Evolutionary conservation across 1,284 basidiomycete genomes (phyloP).

Genomic region (Athelia psychrophila): DNA sequence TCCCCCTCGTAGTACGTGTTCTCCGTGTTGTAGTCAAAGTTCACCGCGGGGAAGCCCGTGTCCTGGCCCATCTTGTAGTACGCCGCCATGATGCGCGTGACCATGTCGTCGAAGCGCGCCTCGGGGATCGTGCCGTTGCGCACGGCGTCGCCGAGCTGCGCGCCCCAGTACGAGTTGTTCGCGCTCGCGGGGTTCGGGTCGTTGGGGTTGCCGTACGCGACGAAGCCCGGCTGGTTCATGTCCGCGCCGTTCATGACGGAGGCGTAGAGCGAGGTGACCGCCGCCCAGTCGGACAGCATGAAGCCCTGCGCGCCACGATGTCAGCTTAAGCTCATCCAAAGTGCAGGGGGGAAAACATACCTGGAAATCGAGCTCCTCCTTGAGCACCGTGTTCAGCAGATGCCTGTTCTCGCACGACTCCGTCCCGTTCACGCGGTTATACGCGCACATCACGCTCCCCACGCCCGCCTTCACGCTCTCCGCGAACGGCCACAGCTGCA

Average conservation of each 20-base stretch:
- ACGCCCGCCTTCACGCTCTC: constrained; percentile 44
- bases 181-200: constrained; percentile 13
- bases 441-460: constrained; percentile 45
- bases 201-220: constrained; percentile 5
- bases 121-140: constrained; percentile 39
- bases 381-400: constrained; percentile 46
- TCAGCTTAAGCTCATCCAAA: background rate
- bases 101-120: constrained; percentile 12
- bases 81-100: constrained; percentile 32
- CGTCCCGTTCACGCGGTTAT: constrained; percentile 44
- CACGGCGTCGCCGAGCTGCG: constrained; percentile 33
- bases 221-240: constrained; percentile 24
- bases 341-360: background rate
- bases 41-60: constrained; percentile 26
- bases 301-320: constrained; percentile 13
- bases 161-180: constrained; percentile 22
- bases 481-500: constrained; percentile 41
- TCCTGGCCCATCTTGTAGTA: constrained; percentile 37
- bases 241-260: constrained; percentile 11
- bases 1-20: constrained; percentile 1
- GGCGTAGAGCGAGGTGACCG: constrained; percentile 4
- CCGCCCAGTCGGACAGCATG: constrained; percentile 24
- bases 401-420: constrained; percentile 45
- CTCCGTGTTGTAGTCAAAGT: constrained; percentile 7
- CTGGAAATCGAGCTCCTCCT: constrained; percentile 34